phyloP scores from a whole-genome alignment of 2,329 filamentous ascomycete genomes.

The Venturiaceae sp. region DNA sequence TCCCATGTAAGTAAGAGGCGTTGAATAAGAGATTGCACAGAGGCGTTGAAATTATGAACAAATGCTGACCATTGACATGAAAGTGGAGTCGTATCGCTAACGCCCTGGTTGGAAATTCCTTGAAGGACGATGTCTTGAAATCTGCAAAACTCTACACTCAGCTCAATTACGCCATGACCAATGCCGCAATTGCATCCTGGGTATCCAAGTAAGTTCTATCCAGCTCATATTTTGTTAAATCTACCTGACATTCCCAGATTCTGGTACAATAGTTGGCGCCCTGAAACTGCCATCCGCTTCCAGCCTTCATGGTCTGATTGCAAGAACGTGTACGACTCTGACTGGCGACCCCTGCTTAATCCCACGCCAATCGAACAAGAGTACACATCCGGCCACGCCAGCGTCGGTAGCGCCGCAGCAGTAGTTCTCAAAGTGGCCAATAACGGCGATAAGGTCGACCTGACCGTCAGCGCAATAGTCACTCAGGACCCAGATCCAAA shows the following conservation, averaged over 20 bases:
- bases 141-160: constrained; percentile 19
- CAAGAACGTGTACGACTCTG: constrained; percentile 13
- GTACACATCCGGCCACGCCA: constrained; percentile 18
- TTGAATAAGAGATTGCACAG: too few relatives aligned
- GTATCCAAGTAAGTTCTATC: constrained; percentile 18
- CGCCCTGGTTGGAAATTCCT: constrained; percentile 14
- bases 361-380: constrained; percentile 19
- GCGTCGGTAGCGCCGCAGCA: constrained; percentile 17
- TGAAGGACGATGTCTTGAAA: constrained; percentile 14
- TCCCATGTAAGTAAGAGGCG: too few relatives aligned
- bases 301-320: too few relatives aligned
- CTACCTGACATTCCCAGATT: too few relatives aligned
- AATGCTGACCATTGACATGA: too few relatives aligned
- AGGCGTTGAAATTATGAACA: too few relatives aligned
- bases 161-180: constrained; percentile 19
- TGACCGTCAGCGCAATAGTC: constrained; percentile 16
- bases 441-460: constrained; percentile 14
- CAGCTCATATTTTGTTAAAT: too few relatives aligned
- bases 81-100: constrained; percentile 17
- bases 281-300: constrained; percentile 14
- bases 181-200: constrained; percentile 19
- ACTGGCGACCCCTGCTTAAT: constrained; percentile 16
- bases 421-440: constrained; percentile 15
- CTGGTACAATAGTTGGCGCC: constrained; percentile 17
- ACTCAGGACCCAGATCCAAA: too few relatives aligned